A percentile compares a stretch with the other conserved stretches of the same genome.
phyloP scores from a whole-genome alignment of 768 basidiomycete genomes.

The Kwoniella mangroviensis region DNA sequence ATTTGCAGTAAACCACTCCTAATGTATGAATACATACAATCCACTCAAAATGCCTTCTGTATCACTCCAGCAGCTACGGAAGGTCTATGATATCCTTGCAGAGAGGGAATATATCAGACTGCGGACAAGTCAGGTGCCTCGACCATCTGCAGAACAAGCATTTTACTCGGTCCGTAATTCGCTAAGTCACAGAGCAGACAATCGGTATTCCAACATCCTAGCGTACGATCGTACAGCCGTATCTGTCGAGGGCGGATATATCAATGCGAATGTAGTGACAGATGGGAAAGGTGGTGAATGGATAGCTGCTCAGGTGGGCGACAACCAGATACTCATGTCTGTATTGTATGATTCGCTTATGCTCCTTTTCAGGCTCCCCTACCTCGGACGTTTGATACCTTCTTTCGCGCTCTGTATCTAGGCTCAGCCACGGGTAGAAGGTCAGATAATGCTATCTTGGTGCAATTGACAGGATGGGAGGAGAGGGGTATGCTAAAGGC shows the following conservation, averaged over 20 bases:
- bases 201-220: constrained; percentile 53
- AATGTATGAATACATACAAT: not conserved
- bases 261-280: constrained; percentile 56
- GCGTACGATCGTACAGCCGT: constrained; percentile 57
- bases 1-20: not conserved
- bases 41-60: constrained; percentile 37
- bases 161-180: constrained; percentile 50
- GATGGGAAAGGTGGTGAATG: constrained; percentile 52
- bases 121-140: not conserved
- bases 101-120: constrained; percentile 14
- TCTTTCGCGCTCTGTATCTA: constrained; percentile 44
- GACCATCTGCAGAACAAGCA: constrained; percentile 10
- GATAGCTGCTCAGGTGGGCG: constrained; percentile 56
- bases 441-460: constrained; percentile 38
- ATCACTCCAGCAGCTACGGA: constrained; percentile 22
- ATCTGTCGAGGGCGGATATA: constrained; percentile 41
- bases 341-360: not conserved
- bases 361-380: constrained; percentile 48
- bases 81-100: constrained; percentile 18
- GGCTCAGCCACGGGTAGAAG: constrained; percentile 35
- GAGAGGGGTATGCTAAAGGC: constrained; percentile 54
- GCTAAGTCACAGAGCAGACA: constrained; percentile 23
- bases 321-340: constrained; percentile 4
- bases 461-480: constrained; percentile 56
- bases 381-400: constrained; percentile 47